Base-by-base conservation (phyloP, 1,284 basidiomycete genomes). In the Trametes sp. region DNA sequence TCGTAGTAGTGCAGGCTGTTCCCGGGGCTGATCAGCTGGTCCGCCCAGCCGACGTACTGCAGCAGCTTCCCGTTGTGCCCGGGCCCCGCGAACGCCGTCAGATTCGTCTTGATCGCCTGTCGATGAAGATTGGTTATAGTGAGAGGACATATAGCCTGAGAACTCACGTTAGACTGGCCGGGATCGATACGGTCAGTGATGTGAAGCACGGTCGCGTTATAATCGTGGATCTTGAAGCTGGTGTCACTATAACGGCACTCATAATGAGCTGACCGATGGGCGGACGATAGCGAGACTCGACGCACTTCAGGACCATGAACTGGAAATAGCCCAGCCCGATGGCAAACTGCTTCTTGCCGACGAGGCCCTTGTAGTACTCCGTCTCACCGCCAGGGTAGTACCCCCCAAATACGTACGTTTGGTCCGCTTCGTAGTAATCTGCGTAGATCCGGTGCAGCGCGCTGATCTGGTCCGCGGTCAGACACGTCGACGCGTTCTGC, bases 1-100 rank as follows among this genome's bases (percentile, higher is more conserved):
- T 78, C 72, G 67, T 79, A 79, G 65, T 76, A 74, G 36, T 72
- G 70, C 45, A 76, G 71, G 14, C 76, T 73, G 53, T 74, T 76
- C 13, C 73, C 75, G 0, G 78, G 74, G 9, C 79, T 68, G 63
- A 81, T 78, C 36, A 76, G 64, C 69, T 76, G 70, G 53, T 75
- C 73, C 5, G 69, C 66, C 59, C 70, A 72, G 21, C 72, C 70
- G 55, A 77, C 74, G 54, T 75, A 78, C 49, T 77, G 75, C 35
- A 74, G 60, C 10, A 76, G 69, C 68, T 75, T 77, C 44, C 68
- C 75, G 14, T 72, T 69, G 57, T 68, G 68, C n/a, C 65, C 57
- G 0, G 63, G 55, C 10, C 69, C 66, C 16, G 73, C 73, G 67
- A 74, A 78, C 2, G 69, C 63, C 2, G 63, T 69, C 45, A 77